Evolutionary conservation across 306 rosid species (phyloP), one percentile per base, ranked within the genome.

Genomic region (Trichosanthes cucumerina): DNA sequence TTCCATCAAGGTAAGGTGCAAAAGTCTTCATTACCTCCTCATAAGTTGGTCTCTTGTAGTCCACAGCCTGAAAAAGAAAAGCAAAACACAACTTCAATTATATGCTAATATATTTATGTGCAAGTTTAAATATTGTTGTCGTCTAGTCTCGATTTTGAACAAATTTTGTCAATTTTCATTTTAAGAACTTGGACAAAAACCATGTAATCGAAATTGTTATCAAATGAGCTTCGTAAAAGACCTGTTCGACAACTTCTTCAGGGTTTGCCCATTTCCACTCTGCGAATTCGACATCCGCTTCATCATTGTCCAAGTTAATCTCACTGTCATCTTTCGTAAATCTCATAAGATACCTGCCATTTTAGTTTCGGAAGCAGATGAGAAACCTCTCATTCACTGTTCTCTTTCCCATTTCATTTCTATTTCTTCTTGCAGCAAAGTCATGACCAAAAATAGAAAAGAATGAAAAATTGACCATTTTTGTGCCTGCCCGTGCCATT

Each of bases 401-500:
- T 19, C 60, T n/a, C 26, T 56, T n/a, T 3, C 62, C 62, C 4
- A n/a, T 56, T 56, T 56, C 62, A 56, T 56, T 56, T 23, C 62
- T 56, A 56, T 56, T 56, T 23, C 62, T 56, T 21, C 28, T 2
- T n/a, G 31, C 62, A 21, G 31, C 9, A 28, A 56, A n/a, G 62
- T 10, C 62, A n/a, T 54, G 62, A 54, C n/a, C 28, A 54, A 52
- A 7, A n/a, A 65, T 1, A 21, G 59, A 2, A 16, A 26, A 16
- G 23, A 43, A 47, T 83, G 78, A 70, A 76, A 77, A 52, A 69
- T 86, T 1, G 80, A 91, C 98, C 98, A 95, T 75, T 95, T 95
- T 79, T 95, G 98, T 14, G 98, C 97, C 80, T 95, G 98, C 60
- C 98, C 98, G 41, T 95, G 97, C 97, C 97, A 95, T 91, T 95